Evolutionary conservation across 1,139 yeast species (phyloP), one percentile per base, ranked within the genome.

Genomic region (Debaryomyces nepalensis): DNA sequence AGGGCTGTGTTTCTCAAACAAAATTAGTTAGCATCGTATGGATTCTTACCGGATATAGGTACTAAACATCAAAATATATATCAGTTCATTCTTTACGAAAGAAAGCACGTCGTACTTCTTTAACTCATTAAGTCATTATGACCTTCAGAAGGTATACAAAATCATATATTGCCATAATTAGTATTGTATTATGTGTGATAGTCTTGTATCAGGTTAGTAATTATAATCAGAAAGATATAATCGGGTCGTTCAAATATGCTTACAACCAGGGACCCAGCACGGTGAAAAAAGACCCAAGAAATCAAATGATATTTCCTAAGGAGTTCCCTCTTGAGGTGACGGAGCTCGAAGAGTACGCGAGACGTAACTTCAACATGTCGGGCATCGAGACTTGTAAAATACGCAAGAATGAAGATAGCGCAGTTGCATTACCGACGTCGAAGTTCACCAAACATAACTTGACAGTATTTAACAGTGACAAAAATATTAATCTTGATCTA

Each of bases 261-360:
- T 53, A 51, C 37, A 41, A 37, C 10, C 47, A 49, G 32, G 43
- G 52, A 2, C 39, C 52, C 15, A 22, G 39, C 19, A 27, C 15
- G 16, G 26, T 45, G 4, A 18, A 46, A 5, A 48, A 43, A 15
- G 44, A 49, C 12, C 40, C 44, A 16, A 53, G 41, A 16, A 57
- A 58, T 27, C 63, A 58, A 39, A 24, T 59, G 3, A 45, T 59
- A 10, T 58, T 58, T 39, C 63, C 64, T 2, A 41, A 39, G 12
- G 37, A 37, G 24, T 57, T 57, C 38, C 55, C 54, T 1, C 22
- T 48, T 4, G 47, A 48, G 3, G 39, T 49, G 3, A 44, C 48
- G 9, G 50, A 50, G 6, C 41, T 59, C 18, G 22, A 39, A n/a
- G 26, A 30, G n/a, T 55, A 51, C 41, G 50, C 54, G 1, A 33